Conservation (phyloP, 495 filamentous ascomycete genomes). For the Lepraria neglecta region DNA sequence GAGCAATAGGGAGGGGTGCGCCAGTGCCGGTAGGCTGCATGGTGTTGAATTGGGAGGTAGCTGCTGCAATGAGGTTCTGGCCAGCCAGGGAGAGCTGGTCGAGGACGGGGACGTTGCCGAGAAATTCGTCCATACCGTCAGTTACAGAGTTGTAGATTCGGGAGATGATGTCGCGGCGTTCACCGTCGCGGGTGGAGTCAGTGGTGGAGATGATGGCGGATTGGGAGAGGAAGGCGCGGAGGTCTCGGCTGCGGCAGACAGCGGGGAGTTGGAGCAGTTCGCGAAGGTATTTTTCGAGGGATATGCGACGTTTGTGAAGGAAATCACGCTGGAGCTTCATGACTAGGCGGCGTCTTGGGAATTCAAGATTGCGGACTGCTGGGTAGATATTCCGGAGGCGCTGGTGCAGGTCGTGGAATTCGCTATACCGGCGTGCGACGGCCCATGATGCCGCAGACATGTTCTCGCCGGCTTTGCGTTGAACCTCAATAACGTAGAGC, state of each 20-base stretch:
- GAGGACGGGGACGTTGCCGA: conserved; percentile 90
- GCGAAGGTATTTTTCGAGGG: conserved; percentile 79
- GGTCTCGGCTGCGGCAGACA: conserved; percentile 86
- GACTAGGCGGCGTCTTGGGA: conserved; percentile 83
- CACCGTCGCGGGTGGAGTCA: conserved; percentile 43
- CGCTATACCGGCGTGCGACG: conserved; percentile 80
- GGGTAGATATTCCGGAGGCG: conserved; percentile 77
- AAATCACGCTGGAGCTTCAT: conserved; percentile 97
- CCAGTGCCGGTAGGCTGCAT: conserved; percentile 41
- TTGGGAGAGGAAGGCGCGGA: conserved; percentile 90
- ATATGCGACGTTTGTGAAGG: conserved; percentile 74
- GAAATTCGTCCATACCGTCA: conserved; percentile 96
- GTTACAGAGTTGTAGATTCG: conserved; percentile 93
- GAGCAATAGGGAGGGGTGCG: conserved; percentile 33
- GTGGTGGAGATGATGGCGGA: conserved; percentile 55
- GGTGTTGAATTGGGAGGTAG: conserved; percentile 65
- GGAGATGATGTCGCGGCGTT: conserved; percentile 84
- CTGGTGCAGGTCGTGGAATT: conserved; percentile 93
- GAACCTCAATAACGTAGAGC: conserved; percentile 87
- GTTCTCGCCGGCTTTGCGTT: conserved; percentile 79
- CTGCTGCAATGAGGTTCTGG: conserved; percentile 85
- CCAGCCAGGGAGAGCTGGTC: conserved; percentile 91
- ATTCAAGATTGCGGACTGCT: conserved; percentile 81
- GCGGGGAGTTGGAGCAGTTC: conserved; percentile 81
- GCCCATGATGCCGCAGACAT: conserved; percentile 81